Evolutionary conservation across 768 basidiomycete genomes (phyloP).

Genomic region (Macrolepiota fuliginosa): DNA sequence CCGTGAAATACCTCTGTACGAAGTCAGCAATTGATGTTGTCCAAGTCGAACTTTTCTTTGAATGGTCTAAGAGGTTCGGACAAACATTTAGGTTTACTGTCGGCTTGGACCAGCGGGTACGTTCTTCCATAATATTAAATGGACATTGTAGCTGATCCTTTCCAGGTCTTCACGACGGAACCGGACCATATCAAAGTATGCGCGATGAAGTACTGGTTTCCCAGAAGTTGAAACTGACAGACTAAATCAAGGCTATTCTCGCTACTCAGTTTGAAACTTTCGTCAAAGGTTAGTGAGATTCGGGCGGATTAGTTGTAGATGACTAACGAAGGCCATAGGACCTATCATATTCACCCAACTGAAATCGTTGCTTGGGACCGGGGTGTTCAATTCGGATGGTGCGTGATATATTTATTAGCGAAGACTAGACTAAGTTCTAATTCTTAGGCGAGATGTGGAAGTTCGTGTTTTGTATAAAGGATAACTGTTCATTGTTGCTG

Average conservation of each 20-base stretch:
- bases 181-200: conserved; percentile 32
- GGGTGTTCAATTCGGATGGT: conserved; percentile 63
- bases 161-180: conserved; percentile 30
- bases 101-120: conserved; percentile 27
- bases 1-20: neutral
- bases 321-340: conserved; percentile 20
- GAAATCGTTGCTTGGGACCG: conserved; percentile 43
- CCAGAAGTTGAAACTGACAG: neutral
- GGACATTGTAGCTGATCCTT: neutral
- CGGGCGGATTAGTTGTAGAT: neutral
- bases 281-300: conserved; percentile 33
- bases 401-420: conserved; percentile 10
- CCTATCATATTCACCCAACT: conserved; percentile 24
- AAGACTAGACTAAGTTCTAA: neutral
- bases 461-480: conserved; percentile 27
- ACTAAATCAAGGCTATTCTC: conserved; percentile 28
- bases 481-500: neutral
- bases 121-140: neutral
- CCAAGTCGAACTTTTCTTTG: neutral
- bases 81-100: conserved; percentile 19
- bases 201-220: neutral
- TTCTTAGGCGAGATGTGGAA: conserved; percentile 61
- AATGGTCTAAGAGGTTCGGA: conserved; percentile 20
- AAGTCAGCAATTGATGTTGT: neutral
- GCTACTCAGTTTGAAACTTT: conserved; percentile 45